Evolutionary conservation across 768 basidiomycete genomes (phyloP).

Genomic region (Lactifluus hygrophoroides): DNA sequence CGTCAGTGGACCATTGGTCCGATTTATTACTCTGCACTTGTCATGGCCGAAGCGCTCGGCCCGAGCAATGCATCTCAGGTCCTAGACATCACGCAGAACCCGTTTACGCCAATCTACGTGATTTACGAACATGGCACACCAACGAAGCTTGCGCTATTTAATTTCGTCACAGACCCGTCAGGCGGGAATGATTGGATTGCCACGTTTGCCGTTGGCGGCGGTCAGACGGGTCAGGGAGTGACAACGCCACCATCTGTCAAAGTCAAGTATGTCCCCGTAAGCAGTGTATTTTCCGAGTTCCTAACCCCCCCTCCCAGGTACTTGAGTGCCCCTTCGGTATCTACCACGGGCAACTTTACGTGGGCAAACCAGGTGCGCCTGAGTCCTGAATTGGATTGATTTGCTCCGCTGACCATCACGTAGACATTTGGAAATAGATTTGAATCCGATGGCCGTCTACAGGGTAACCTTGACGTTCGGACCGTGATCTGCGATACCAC

Average conservation of each 20-base stretch:
- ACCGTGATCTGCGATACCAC: slow-evolving; percentile 51
- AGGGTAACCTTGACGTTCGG: slow-evolving; percentile 44
- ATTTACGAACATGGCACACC: slow-evolving; percentile 66
- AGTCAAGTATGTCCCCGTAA: slow-evolving; percentile 41
- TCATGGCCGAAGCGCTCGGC: slow-evolving; percentile 66
- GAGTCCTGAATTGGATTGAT: too few relatives aligned
- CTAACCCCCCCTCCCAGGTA: slow-evolving; percentile 37
- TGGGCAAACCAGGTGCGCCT: too few relatives aligned
- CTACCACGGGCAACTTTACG: slow-evolving; percentile 52
- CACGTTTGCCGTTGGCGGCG: slow-evolving; percentile 40
- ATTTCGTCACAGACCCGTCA: slow-evolving; percentile 54
- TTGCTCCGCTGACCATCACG: not conserved
- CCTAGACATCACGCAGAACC: slow-evolving; percentile 51
- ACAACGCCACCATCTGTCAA: slow-evolving; percentile 39
- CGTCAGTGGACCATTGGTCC: slow-evolving; percentile 69
- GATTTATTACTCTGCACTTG: slow-evolving; percentile 64
- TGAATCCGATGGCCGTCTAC: slow-evolving; percentile 58
- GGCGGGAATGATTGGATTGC: slow-evolving; percentile 48
- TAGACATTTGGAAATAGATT: slow-evolving; percentile 56
- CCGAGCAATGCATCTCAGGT: slow-evolving; percentile 54
- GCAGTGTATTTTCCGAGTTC: not conserved
- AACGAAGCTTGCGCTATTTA: slow-evolving; percentile 59
- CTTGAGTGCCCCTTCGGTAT: slow-evolving; percentile 45
- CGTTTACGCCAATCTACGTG: slow-evolving; percentile 53
- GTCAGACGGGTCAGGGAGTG: slow-evolving; percentile 32